Base-by-base conservation (phyloP, 192 early-diverging fungal species). In the Backusella westeae region DNA sequence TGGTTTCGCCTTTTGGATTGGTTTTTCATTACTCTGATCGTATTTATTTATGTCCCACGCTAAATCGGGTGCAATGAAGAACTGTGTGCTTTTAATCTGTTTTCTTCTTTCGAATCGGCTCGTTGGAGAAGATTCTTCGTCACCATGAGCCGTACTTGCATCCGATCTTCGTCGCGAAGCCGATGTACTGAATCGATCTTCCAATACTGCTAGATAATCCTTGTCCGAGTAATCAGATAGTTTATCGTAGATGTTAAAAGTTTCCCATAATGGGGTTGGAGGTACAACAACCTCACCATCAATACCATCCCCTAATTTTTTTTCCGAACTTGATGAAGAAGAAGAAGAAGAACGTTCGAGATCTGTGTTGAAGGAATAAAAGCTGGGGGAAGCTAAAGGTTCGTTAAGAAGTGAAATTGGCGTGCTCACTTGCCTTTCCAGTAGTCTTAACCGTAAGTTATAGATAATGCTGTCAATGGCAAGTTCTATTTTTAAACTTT, bases 81-180 rank as follows among this genome's bases (percentile, higher is more conserved):
- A 69, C n/a, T 69, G 67, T 17, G 67, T 69, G 6, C 67, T 69
- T 69, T 34, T 69, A 21, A 69, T 69, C 17, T 69, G 67, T 21
- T 69, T 69, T 39, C 67, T 69, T 35, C 67, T 69, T 36, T 69
- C 67, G 21, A 69, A 69, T 26, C 53, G 53, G 53, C 21, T 56
- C 2, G 21, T 56, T n/a, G 53, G 42, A 44, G 42, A 44, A 5
- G 42, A 44, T 17, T 44, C 19, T 21, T 56, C 53, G 3, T 56
- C 53, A 21, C 26, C 21, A 9, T 56, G 1, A 9, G 53, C 53
- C 53, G 53, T 3, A 3, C n/a, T 56, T 56, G 2, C 53, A 56
- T 56, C 53, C 53, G 53, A 56, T 21, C 21, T 56, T 56, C 53
- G 53, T 9, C 53, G 19, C n/a, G 53, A 56, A 56, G 53, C 53